Conservation (phyloP, 169 alveolate genomes). For the Ichthyophthirius multifiliis region DNA sequence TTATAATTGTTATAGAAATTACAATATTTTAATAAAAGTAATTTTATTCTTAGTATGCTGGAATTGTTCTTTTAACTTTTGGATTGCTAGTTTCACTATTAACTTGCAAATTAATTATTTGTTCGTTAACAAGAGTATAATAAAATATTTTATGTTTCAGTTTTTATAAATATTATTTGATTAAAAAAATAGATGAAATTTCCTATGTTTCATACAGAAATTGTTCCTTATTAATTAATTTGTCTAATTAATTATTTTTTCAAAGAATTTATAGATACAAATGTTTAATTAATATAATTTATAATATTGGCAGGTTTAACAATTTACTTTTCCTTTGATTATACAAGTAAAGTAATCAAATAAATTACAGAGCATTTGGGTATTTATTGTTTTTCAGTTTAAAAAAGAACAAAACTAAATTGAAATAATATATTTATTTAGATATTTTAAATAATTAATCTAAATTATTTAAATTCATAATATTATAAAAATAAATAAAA, state of each 20-base stretch:
- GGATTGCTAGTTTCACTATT: background rate
- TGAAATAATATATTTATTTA: no score
- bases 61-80: background rate
- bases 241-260: background rate
- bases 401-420: constrained; percentile 8
- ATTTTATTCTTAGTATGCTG: background rate
- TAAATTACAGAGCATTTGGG: constrained; percentile 8
- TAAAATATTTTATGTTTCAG: background rate
- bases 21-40: background rate
- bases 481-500: no score
- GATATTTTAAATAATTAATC: no score
- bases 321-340: background rate
- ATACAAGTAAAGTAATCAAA: background rate
- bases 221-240: background rate
- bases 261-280: background rate
- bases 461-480: no score
- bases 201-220: background rate
- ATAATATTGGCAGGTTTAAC: background rate
- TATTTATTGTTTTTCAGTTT: constrained; percentile 3
- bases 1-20: background rate
- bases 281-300: background rate
- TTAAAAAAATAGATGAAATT: no score
- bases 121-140: constrained; percentile 7
- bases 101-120: constrained; percentile 4
- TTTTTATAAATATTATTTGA: no score